A percentile compares a stretch with the other conserved stretches of the same genome.
These are phyloP conservation scores for Oryza rufipogon DNA, from an alignment of 176 grass and related monocot genomes.

Conservation along the genomic window DNA sequence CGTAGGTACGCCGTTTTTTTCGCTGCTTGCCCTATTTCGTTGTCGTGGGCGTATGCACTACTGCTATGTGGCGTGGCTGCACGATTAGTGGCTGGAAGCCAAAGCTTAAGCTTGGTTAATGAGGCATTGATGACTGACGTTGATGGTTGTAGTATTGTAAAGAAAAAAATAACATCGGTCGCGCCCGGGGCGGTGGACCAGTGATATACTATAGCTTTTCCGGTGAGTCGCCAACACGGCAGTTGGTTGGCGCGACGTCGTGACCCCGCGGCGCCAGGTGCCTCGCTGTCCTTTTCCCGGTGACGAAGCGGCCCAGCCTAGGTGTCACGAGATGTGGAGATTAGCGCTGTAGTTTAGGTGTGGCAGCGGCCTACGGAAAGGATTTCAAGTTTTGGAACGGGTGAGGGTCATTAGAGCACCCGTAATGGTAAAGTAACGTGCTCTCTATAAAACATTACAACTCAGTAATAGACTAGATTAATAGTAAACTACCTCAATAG, in stretches of 20 bases:
- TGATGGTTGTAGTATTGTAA: neutral
- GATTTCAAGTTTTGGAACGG: too few relatives aligned
- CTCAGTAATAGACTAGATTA: too few relatives aligned
- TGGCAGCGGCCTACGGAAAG: neutral
- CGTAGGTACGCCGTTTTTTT: neutral
- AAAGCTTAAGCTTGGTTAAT: neutral
- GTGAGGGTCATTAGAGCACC: too few relatives aligned
- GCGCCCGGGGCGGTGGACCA: neutral
- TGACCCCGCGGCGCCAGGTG: slow-evolving; percentile 29
- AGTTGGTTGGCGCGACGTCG: slow-evolving; percentile 13
- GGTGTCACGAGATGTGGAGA: neutral
- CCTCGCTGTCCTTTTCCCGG: neutral
- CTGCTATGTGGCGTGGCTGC: neutral
- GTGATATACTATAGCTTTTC: neutral
- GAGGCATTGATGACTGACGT: neutral
- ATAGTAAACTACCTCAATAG: too few relatives aligned
- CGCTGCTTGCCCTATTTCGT: neutral
- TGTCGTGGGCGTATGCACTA: neutral
- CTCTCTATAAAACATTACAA: too few relatives aligned
- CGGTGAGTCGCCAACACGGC: neutral
- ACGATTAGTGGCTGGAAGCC: neutral
- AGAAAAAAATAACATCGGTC: neutral
- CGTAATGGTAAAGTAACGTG: too few relatives aligned
- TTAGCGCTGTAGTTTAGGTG: neutral
- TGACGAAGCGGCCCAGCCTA: neutral